These are phyloP conservation scores for Hydrangea macrophylla DNA, from an alignment of 148 eudicot species.

Conservation along the genomic window DNA sequence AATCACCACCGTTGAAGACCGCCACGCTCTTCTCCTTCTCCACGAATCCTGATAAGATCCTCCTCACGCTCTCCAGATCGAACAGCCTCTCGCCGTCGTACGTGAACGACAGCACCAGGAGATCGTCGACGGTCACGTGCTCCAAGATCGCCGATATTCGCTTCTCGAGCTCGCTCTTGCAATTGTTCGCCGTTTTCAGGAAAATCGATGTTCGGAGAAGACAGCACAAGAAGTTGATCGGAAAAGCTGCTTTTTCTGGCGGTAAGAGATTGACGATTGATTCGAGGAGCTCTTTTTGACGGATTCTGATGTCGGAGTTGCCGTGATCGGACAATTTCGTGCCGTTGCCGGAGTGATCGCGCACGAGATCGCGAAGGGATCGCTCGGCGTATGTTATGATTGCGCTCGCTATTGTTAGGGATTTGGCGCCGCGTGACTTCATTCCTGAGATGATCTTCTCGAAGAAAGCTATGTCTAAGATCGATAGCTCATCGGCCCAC, in stretches of 20 bases:
- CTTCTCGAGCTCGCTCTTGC: conserved; percentile 74
- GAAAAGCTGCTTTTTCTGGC: conserved; percentile 63
- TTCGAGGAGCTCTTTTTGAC: conserved; percentile 49
- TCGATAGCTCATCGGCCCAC: conserved; percentile 87
- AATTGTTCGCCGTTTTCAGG: conserved; percentile 39
- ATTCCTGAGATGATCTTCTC: conserved; percentile 50
- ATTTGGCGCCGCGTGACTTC: conserved; percentile 61
- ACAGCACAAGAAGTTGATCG: conserved; percentile 72
- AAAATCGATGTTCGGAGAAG: conserved; percentile 68
- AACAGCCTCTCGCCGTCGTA: conserved; percentile 75
- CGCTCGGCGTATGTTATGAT: conserved; percentile 74
- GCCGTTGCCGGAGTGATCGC: conserved; percentile 65
- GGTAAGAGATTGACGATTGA: conserved; percentile 62
- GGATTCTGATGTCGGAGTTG: conserved; percentile 36
- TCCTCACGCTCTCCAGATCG: conserved; percentile 85
- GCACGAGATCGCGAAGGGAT: conserved; percentile 56
- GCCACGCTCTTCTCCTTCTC: conserved; percentile 83
- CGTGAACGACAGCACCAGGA: conserved; percentile 61
- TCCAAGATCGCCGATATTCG: conserved; percentile 65
- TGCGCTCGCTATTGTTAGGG: conserved; percentile 63
- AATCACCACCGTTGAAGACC: conserved; percentile 79
- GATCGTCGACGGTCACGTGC: conserved; percentile 76
- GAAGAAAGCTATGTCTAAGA: conserved; percentile 62
- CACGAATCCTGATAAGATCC: conserved; percentile 59
- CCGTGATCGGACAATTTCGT: conserved; percentile 16